A percentile compares a stretch with the other conserved stretches of the same genome.
phyloP scores from a whole-genome alignment of 441 rosid species.

The Rhodomyrtus psidioides region DNA sequence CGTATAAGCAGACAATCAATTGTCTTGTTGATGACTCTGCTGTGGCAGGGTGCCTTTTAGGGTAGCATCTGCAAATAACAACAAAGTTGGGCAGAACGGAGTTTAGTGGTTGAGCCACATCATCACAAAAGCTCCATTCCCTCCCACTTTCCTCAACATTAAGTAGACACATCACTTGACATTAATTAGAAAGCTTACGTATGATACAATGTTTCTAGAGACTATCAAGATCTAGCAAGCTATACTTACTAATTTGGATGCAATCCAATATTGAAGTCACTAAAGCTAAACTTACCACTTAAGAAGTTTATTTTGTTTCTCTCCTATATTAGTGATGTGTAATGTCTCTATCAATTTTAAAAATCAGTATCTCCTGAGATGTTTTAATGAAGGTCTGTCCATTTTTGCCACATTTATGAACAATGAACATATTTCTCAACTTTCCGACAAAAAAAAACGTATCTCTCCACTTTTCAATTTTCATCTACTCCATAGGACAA shows the following conservation, averaged over 20 bases:
- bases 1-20: constrained; percentile 17
- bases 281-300: not conserved
- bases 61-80: constrained; percentile 6
- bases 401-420: constrained; percentile 18
- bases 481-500: not conserved
- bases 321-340: not conserved
- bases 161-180: not conserved
- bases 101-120: not conserved
- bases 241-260: not conserved
- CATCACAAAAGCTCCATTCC: not conserved
- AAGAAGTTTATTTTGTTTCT: not conserved
- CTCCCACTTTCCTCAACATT: not conserved
- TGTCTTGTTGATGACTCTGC: constrained; percentile 17
- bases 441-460: too few relatives aligned
- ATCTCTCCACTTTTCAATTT: not conserved
- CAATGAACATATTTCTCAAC: constrained; percentile 1
- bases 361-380: not conserved
- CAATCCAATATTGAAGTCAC: not conserved
- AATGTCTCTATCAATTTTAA: not conserved
- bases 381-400: not conserved
- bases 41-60: constrained; percentile 25
- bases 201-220: not conserved
- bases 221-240: not conserved
- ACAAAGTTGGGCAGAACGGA: not conserved
- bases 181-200: not conserved